Evolutionary conservation across 306 rosid species (phyloP), one percentile per base, ranked within the genome.

Genomic region (Vigna mungo): DNA sequence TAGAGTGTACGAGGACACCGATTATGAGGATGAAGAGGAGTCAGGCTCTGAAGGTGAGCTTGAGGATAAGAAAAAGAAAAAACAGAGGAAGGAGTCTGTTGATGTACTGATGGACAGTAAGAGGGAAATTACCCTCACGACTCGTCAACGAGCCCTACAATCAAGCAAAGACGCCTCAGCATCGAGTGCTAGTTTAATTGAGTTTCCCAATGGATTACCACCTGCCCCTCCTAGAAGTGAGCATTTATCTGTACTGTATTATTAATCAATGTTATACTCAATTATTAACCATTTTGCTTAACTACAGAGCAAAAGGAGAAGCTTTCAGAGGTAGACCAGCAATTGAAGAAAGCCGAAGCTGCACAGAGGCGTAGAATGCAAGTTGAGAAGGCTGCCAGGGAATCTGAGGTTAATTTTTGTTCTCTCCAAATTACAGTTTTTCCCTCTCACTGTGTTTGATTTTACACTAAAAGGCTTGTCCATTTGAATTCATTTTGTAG

Each of bases 121-220:
- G 86, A 86, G 92, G 84, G 98, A 88, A 80, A 84, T 81, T 81
- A 88, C 89, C 63, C 95, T 96, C 75, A 96, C 93, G 32, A 91
- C 92, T 2, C 96, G 96, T 67, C 98, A 92, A 78, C 82, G 97
- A 47, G 96, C 99, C 41, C 96, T 92, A 81, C 98, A 92, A 52
- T 90, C 97, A 25, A 80, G 98, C 89, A 96, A 85, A 85, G 98
- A 96, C 74, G 84, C 96, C 17, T 85, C 90, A 8, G 60, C 90
- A 66, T 78, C 87, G 67, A 90, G 93, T 66, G 71, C 87, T 63
- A 88, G 89, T 77, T 72, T 92, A 77, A 86, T 96, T 2, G 97
- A 96, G 81, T 96, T 92, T 85, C 99, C 98, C n/a, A 91, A 96
- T 53, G 99, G 99, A 71, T 84, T 96, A 68, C 98, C 97, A 5